Evolutionary conservation across 352 stramenopile species (phyloP).

Genomic region (Pilasporangium apinafurcum): DNA sequence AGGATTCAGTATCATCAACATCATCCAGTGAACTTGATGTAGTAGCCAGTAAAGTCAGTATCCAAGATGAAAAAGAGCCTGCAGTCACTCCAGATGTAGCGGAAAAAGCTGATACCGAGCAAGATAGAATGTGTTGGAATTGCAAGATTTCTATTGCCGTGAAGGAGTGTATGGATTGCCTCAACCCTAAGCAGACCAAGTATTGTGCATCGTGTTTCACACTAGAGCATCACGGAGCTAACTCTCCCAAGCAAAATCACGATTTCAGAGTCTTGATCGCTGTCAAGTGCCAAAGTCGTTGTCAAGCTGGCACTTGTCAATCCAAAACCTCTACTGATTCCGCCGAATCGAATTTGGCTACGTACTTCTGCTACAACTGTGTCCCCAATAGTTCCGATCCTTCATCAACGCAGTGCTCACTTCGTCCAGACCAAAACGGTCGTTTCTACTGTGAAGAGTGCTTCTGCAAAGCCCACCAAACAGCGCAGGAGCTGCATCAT

Average conservation of each 20-base stretch:
- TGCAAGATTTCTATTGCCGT: slow-evolving; percentile 24
- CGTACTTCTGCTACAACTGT: slow-evolving; percentile 39
- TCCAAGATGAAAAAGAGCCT: too few species aligned
- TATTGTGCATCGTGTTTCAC: slow-evolving; percentile 55
- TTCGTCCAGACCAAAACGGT: slow-evolving; percentile 2
- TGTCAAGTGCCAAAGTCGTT: slow-evolving; percentile 15
- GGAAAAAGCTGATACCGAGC: background rate
- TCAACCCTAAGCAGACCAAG: slow-evolving; percentile 5
- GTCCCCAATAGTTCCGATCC: background rate
- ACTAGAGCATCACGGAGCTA: slow-evolving; percentile 23
- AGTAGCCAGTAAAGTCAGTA: background rate
- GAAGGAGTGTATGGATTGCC: slow-evolving; percentile 57
- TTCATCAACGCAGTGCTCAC: background rate
- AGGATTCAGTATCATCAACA: background rate
- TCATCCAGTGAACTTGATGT: background rate
- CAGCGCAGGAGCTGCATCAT: slow-evolving; percentile 31
- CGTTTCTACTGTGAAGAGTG: slow-evolving; percentile 69
- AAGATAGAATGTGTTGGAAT: slow-evolving; percentile 26
- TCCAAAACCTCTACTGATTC: background rate
- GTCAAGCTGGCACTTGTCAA: slow-evolving; percentile 16
- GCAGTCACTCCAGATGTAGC: too few species aligned
- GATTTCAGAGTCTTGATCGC: slow-evolving; percentile 45
- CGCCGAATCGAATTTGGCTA: slow-evolving; percentile 11
- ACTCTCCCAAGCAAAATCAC: slow-evolving; percentile 19
- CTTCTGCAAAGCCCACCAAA: slow-evolving; percentile 40